Percentiles rank a stretch among this genome's conserved stretches.
phyloP scores from a whole-genome alignment of 306 rosid genomes.

The Neltuma alba region DNA sequence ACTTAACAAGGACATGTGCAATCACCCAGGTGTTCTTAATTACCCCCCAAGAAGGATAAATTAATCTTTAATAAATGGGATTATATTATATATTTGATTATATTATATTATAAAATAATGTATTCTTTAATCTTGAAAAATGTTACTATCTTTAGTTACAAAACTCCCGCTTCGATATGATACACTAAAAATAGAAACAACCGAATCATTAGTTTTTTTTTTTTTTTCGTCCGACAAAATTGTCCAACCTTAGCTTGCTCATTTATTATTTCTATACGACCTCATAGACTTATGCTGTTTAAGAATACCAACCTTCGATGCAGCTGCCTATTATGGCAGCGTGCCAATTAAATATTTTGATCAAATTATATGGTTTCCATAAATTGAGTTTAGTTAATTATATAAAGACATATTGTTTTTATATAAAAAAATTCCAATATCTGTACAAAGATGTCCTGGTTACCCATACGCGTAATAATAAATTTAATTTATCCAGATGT shows the following conservation, averaged over 20 bases:
- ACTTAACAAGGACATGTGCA: not conserved
- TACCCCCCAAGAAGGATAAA: conserved; percentile 16
- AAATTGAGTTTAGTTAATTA: conserved; percentile 1
- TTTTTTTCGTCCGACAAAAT: conserved; percentile 35
- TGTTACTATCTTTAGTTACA: conserved; percentile 19
- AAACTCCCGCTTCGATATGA: conserved; percentile 21
- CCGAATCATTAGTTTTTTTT: not conserved
- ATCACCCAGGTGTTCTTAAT: not conserved
- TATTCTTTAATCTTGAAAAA: conserved; percentile 1
- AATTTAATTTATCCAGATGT: not conserved
- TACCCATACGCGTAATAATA: not conserved
- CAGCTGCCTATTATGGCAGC: not conserved
- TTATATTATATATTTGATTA: not conserved
- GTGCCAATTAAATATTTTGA: conserved; percentile 24
- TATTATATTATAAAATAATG: conserved; percentile 6
- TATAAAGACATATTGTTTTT: not conserved
- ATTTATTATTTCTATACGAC: not conserved
- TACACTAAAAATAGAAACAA: conserved; percentile 15
- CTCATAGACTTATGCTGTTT: conserved; percentile 24
- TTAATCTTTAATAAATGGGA: conserved; percentile 18
- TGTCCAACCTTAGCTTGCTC: conserved; percentile 7
- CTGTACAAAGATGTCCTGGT: not conserved
- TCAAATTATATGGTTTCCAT: not conserved
- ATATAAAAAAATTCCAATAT: not conserved
- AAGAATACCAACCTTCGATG: conserved; percentile 22